Evolutionary conservation across 345 rosid genomes (phyloP).

Genomic region (Mercurialis annua): DNA sequence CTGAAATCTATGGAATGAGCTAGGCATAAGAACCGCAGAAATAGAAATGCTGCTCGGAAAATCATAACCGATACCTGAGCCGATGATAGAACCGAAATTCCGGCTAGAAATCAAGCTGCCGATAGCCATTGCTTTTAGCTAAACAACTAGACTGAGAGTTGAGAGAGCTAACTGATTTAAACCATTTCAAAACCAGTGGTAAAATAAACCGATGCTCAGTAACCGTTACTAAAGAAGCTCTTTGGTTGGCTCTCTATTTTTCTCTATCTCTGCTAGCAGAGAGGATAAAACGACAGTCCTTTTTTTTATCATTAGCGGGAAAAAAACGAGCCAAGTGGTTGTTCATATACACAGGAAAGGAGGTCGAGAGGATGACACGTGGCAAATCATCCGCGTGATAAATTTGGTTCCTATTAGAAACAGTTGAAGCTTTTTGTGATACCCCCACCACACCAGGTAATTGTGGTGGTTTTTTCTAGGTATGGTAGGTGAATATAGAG

Average conservation of each 20-base stretch:
- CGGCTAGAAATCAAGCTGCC: slow-evolving; percentile 73
- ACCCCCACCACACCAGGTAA: slow-evolving; percentile 6
- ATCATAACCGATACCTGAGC: slow-evolving; percentile 4
- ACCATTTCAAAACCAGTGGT: slow-evolving; percentile 32
- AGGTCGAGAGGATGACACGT: slow-evolving; percentile 61
- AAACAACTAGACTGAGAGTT: slow-evolving; percentile 25
- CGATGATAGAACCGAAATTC: slow-evolving; percentile 30
- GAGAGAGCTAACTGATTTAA: slow-evolving; percentile 11
- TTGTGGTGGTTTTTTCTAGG: not conserved
- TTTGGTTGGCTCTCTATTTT: not conserved
- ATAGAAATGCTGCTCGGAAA: not conserved
- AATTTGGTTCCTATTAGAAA: not conserved
- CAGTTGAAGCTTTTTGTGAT: not conserved
- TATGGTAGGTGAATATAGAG: not conserved
- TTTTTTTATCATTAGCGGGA: slow-evolving; percentile 48
- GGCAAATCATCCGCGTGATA: slow-evolving; percentile 42
- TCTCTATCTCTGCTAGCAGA: slow-evolving; percentile 13
- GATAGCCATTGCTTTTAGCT: slow-evolving; percentile 52
- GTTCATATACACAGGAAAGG: slow-evolving; percentile 36
- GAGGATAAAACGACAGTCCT: no score
- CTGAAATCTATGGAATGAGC: slow-evolving; percentile 21
- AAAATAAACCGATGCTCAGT: slow-evolving; percentile 7
- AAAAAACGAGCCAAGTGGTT: slow-evolving; percentile 43
- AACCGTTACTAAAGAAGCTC: not conserved
- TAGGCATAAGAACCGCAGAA: slow-evolving; percentile 16